Percentiles rank a stretch among this genome's conserved stretches.
phyloP scores from a whole-genome alignment of 2,329 filamentous ascomycete genomes.

The Diaporthe aspalathi region DNA sequence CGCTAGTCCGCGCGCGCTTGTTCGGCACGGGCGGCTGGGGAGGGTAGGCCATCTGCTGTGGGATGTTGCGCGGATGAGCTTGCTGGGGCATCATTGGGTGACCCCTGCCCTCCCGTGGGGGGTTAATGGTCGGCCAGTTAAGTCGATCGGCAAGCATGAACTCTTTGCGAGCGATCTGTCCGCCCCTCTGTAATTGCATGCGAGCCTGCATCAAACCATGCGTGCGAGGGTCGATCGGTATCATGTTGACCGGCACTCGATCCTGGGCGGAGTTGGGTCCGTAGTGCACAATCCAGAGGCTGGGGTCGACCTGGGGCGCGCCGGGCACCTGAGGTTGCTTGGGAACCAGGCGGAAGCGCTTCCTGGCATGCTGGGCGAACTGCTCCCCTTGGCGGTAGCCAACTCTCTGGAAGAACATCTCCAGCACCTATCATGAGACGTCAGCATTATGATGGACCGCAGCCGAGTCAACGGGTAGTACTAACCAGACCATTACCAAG shows the following conservation, averaged over 20 bases:
- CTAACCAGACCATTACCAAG: slow-evolving; percentile 70
- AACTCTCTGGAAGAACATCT: slow-evolving; percentile 84
- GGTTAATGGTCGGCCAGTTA: slow-evolving; percentile 88
- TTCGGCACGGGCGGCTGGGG: slow-evolving; percentile 63
- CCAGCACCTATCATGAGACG: slow-evolving; percentile 74
- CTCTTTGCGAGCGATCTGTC: slow-evolving; percentile 87
- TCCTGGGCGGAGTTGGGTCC: slow-evolving; percentile 79
- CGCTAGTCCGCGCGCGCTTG: slow-evolving; percentile 64
- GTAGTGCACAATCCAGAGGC: slow-evolving; percentile 93
- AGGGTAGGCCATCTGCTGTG: slow-evolving; percentile 73
- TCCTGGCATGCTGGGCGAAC: slow-evolving; percentile 80
- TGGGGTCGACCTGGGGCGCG: slow-evolving; percentile 78
- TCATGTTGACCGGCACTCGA: slow-evolving; percentile 75
- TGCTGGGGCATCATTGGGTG: slow-evolving; percentile 63
- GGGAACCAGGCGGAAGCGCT: slow-evolving; percentile 86
- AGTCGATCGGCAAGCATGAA: slow-evolving; percentile 92
- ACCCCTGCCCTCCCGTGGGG: slow-evolving; percentile 66
- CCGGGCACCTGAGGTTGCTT: slow-evolving; percentile 76
- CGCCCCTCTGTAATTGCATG: slow-evolving; percentile 76
- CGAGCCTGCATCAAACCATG: slow-evolving; percentile 71
- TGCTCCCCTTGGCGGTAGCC: slow-evolving; percentile 84
- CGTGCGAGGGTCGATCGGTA: slow-evolving; percentile 72
- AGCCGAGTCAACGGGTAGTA: slow-evolving; percentile 24
- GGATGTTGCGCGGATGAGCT: slow-evolving; percentile 60
- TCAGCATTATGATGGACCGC: not conserved